A percentile compares a stretch with the other conserved stretches of the same genome.
Evolutionary conservation across 305 asterid genomes (phyloP).

Genomic region (Plantago rigida): DNA sequence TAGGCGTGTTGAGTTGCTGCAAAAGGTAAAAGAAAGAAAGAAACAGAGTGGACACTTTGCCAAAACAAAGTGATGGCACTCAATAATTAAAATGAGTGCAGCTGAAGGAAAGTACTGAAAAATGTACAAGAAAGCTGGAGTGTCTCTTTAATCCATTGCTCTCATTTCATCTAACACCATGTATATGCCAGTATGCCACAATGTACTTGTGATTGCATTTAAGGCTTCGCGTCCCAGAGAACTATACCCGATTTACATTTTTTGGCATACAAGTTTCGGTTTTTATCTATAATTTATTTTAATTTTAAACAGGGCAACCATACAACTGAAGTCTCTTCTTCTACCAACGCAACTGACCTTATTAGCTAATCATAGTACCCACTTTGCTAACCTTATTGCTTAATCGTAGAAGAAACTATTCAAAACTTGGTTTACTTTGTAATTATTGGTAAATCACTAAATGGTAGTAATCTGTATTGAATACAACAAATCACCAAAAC

Average conservation of each 20-base stretch:
- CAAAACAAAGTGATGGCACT: slow-evolving; percentile 6
- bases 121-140: slow-evolving; percentile 3
- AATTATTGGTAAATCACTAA: neutral
- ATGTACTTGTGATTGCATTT: no score
- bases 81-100: slow-evolving; percentile 1
- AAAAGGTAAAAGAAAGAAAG: neutral
- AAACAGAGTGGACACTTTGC: slow-evolving; percentile 1
- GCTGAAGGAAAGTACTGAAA: slow-evolving; percentile 8
- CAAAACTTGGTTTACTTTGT: neutral
- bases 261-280: no score
- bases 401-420: no score
- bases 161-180: no score
- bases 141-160: neutral
- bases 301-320: neutral
- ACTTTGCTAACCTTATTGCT: neutral
- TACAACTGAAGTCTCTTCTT: neutral
- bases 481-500: neutral
- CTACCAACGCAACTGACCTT: neutral
- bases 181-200: no score
- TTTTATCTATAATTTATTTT: no score
- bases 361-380: neutral
- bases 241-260: no score
- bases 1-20: slow-evolving; percentile 10
- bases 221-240: no score
- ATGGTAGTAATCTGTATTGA: neutral